A percentile compares a stretch with the other conserved stretches of the same genome.
Conservation (phyloP, 202 grass and related monocot genomes). For the Thinopyrum obtusiflorum region DNA sequence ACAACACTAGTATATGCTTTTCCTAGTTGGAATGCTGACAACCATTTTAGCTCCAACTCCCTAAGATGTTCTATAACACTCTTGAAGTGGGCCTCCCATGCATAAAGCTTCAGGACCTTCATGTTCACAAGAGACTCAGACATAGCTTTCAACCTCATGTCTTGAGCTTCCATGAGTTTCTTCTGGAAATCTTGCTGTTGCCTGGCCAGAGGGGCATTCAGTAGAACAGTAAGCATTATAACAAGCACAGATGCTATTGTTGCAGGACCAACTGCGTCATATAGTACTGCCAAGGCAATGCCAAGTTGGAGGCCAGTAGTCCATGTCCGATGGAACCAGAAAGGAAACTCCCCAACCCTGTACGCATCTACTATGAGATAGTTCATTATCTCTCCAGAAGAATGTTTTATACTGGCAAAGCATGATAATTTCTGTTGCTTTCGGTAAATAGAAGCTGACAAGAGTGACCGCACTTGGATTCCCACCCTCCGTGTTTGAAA, state of each 20-base stretch:
- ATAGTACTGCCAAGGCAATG: constrained; percentile 39
- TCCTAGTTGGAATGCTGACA: constrained; percentile 33
- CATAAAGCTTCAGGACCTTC: constrained; percentile 52
- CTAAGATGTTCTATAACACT: constrained; percentile 30
- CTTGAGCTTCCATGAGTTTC: constrained; percentile 46
- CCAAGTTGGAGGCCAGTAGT: constrained; percentile 42
- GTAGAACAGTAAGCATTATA: constrained; percentile 28
- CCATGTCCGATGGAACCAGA: constrained; percentile 50
- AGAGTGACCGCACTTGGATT: constrained; percentile 29
- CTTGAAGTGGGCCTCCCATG: constrained; percentile 52
- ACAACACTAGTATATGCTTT: constrained; percentile 42
- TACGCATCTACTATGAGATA: constrained; percentile 39
- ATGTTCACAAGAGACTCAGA: constrained; percentile 46
- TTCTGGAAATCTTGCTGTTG: constrained; percentile 36
- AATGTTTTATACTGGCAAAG: constrained; percentile 26
- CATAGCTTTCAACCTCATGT: constrained; percentile 39
- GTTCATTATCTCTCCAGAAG: constrained; percentile 42
- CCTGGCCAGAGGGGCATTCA: constrained; percentile 42
- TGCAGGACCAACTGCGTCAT: constrained; percentile 27
- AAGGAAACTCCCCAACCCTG: constrained; percentile 38
- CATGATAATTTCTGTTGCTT: constrained; percentile 42
- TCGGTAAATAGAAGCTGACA: constrained; percentile 33
- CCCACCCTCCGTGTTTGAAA: constrained; percentile 23
- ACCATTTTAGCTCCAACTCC: constrained; percentile 39
- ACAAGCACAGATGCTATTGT: constrained; percentile 37